Base-by-base conservation (phyloP, 192 early-diverging fungal species). In the Podila verticillata region DNA sequence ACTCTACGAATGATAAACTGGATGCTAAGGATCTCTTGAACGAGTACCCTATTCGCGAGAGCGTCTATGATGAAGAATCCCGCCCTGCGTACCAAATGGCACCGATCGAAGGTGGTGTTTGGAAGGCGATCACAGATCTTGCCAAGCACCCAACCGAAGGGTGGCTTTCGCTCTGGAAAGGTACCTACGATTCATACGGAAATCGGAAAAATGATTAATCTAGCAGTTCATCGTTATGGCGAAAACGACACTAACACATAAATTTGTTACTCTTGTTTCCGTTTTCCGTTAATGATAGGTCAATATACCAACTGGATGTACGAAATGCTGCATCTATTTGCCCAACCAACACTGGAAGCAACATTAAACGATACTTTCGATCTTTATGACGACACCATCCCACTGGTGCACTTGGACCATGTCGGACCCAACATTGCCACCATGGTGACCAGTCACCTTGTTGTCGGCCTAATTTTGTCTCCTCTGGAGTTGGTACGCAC, bases 401-500 rank as follows among this genome's bases (percentile, higher is more conserved):
- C 93, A 39, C 85, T 86, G 72, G 88, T 91, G n/a, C 91, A 85
- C 68, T 84, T 88, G 84, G 92, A 87, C 73, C 88, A 66, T 74
- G 88, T 81, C 61, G 90, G 85, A 1, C 89, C 91, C 39, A 91
- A 91, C 59, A 73, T 92, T 29, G 85, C 89, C 15, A 98, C 98
- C 2, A 79, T 93, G 64, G 88, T 97, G 4, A 84, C 88, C 3
- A 94, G 93, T 48, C 89, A 93, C 78, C 84, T 94, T 9, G 72
- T 94, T 31, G 91, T 95, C 7, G 96, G 96, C 7, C 86, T 92
- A 70, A 61, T 94, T 39, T 84, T 99, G 57, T 94, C 93, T 70
- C 98, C 98, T 15, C 83, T 99, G 57, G 98, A 99, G 73, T 84
- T 98, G n/a, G 89, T 95, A 48, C 89, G 92, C 57, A 98, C 97